Base-by-base conservation (phyloP, 805 yeast genomes). In the Suhomyces emberorum region DNA sequence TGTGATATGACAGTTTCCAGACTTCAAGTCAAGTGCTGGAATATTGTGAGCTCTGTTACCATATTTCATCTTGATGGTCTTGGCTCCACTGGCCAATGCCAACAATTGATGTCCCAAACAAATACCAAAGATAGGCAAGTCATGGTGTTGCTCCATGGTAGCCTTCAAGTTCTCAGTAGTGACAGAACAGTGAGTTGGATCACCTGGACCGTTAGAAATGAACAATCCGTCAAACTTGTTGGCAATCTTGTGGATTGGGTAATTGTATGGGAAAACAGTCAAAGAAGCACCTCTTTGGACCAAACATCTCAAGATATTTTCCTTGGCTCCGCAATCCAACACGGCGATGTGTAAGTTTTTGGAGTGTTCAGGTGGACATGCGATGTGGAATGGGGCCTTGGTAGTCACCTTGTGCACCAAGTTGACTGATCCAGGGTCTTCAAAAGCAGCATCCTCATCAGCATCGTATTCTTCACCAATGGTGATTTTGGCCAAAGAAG, bases 1-100 rank as follows among this genome's bases (percentile, higher is more conserved):
- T 9, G 99, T 93, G 62, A 93, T 95, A 65, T 93, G 96, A 63
- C 98, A 91, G 59, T 84, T 82, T 40, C 98, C 97, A 21, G 95
- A 84, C 36, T 80, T 70, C 52, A 89, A 63, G 61, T 91, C 96
- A 59, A 89, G 75, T 10, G 96, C 95, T 39, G 99, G 98, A 46
- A 95, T 95, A 63, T 93, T 93, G 69, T 95, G 98, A 18, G 97
- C 99, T 69, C 98, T 83, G 76, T 93, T 93, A 68, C 99, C 99
- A 61, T 89, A 93, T 65, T 88, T 89, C 76, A 93, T 74, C 68
- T 95, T 93, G 55, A 83, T 61, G 32, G 98, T 93, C 55, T 81
- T 80, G 21, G 95, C 98, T 39, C 98, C 98, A 11, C 88, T 76
- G 10, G 98, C 98, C 45, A 91, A 75, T 7, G 98, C 96, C 48